phyloP scores from a whole-genome alignment of 176 grass and related monocot genomes.

The Neostapfia colusana region DNA sequence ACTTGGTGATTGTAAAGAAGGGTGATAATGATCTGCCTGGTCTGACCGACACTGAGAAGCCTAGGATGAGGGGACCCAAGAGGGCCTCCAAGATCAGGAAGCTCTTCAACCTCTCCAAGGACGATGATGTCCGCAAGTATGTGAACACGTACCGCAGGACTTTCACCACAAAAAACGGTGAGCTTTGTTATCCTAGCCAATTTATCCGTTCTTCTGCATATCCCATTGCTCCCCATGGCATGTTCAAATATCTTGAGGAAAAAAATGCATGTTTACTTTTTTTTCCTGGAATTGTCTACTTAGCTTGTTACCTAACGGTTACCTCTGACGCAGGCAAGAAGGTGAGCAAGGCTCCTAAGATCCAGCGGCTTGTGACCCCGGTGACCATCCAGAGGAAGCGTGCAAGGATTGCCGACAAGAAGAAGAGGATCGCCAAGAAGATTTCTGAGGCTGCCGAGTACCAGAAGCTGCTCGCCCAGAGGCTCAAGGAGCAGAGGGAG shows the following conservation, averaged over 20 bases:
- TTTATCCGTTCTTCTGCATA: background rate
- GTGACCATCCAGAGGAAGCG: constrained; percentile 92
- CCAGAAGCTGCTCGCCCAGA: constrained; percentile 86
- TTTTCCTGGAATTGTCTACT: background rate
- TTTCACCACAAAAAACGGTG: constrained; percentile 82
- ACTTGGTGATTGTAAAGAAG: constrained; percentile 95
- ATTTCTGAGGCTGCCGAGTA: constrained; percentile 84
- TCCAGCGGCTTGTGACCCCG: constrained; percentile 90
- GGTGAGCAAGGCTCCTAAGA: constrained; percentile 96
- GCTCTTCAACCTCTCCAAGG: constrained; percentile 88
- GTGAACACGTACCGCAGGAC: constrained; percentile 96
- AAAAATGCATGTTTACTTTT: no score
- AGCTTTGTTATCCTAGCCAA: background rate
- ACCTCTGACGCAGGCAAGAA: constrained; percentile 71
- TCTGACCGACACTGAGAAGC: constrained; percentile 85
- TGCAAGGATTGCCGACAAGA: constrained; percentile 79
- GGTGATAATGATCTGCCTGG: constrained; percentile 83
- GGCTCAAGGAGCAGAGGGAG: constrained; percentile 86
- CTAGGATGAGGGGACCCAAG: constrained; percentile 96
- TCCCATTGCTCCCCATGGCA: no score
- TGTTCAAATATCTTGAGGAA: background rate
- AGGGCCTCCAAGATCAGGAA: constrained; percentile 95
- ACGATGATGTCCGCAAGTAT: constrained; percentile 93
- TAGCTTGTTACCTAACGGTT: background rate
- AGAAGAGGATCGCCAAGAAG: constrained; percentile 88